phyloP scores from a whole-genome alignment of 2,329 filamentous ascomycete genomes.

The Colletotrichum navitas region DNA sequence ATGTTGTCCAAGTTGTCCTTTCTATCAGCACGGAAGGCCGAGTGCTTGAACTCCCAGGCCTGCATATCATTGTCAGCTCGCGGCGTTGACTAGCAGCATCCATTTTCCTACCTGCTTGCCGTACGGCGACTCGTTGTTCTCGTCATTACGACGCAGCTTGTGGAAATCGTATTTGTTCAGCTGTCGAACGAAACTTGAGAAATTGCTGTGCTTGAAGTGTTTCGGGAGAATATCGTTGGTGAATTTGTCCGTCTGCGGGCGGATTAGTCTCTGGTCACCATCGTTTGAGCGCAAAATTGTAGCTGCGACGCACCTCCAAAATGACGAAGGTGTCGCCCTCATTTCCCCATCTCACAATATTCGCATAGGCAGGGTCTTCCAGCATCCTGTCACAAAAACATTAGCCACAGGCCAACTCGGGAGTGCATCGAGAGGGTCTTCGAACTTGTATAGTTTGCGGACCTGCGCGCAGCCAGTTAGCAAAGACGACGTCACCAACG shows the following conservation, averaged over 20 bases:
- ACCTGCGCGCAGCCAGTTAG: slow-evolving; percentile 70
- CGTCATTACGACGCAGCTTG: slow-evolving; percentile 94
- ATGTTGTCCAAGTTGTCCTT: slow-evolving; percentile 98
- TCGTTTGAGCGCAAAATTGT: not conserved
- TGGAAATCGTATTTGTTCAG: slow-evolving; percentile 99
- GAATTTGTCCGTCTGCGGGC: slow-evolving; percentile 90
- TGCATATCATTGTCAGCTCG: slow-evolving; percentile 50
- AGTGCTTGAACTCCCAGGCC: slow-evolving; percentile 98
- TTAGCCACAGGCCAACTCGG: slow-evolving; percentile 48
- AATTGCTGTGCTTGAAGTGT: slow-evolving; percentile 99
- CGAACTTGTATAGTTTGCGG: slow-evolving; percentile 98
- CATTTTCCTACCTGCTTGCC: slow-evolving; percentile 74
- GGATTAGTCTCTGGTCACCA: slow-evolving; percentile 1
- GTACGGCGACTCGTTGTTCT: slow-evolving; percentile 84
- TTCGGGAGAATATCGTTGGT: slow-evolving; percentile 97
- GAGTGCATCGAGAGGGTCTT: slow-evolving; percentile 43
- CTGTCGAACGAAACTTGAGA: slow-evolving; percentile 95
- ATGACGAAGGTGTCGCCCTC: slow-evolving; percentile 97
- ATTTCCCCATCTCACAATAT: slow-evolving; percentile 95
- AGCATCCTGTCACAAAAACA: slow-evolving; percentile 78
- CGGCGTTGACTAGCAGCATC: not conserved
- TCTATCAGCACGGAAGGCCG: slow-evolving; percentile 94
- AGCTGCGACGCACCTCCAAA: slow-evolving; percentile 77
- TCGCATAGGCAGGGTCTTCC: slow-evolving; percentile 92
- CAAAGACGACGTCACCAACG: slow-evolving; percentile 34